Conservation (phyloP, 2,329 filamentous ascomycete species). For the Plectosphaerella cucumerina region DNA sequence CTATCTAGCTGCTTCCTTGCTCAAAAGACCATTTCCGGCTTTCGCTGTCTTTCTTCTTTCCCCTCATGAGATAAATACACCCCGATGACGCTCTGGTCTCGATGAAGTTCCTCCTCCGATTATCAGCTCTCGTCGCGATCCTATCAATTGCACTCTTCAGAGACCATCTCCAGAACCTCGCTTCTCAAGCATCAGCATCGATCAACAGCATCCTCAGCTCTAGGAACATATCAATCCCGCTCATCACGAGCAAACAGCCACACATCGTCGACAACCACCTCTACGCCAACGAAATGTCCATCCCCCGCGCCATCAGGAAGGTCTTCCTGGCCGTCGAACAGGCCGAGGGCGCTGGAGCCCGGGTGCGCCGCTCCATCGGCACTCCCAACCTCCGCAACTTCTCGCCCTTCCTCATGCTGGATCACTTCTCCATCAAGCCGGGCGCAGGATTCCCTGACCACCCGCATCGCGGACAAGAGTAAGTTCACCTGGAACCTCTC, state of each 20-base stretch:
- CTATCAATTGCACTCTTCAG: conserved; percentile 21
- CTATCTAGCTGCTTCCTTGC: background rate
- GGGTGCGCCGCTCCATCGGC: conserved; percentile 83
- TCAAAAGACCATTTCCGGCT: background rate
- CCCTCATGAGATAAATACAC: too few relatives aligned
- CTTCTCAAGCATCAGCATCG: conserved; percentile 6
- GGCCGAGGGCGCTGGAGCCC: conserved; percentile 81
- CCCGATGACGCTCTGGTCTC: background rate
- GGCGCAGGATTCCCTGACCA: conserved; percentile 91
- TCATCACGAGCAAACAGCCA: conserved; percentile 9
- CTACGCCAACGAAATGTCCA: conserved; percentile 52
- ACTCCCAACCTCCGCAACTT: conserved; percentile 80
- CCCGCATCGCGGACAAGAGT: conserved; percentile 74
- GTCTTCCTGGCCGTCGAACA: conserved; percentile 83
- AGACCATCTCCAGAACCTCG: conserved; percentile 15
- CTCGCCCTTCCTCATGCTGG: conserved; percentile 92
- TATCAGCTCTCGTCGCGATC: conserved; percentile 23
- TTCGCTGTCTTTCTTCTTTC: too few relatives aligned
- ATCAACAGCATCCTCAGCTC: conserved; percentile 3
- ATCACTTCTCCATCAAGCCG: conserved; percentile 78
- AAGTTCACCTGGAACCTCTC: too few relatives aligned
- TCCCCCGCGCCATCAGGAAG: conserved; percentile 73
- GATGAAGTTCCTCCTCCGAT: conserved; percentile 26
- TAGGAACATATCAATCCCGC: background rate
- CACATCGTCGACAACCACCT: conserved; percentile 15